A percentile compares a stretch with the other conserved stretches of the same genome.
These are phyloP conservation scores for Paraleonurus japonicus DNA, from an alignment of 257 asterid genomes.

Conservation along the genomic window DNA sequence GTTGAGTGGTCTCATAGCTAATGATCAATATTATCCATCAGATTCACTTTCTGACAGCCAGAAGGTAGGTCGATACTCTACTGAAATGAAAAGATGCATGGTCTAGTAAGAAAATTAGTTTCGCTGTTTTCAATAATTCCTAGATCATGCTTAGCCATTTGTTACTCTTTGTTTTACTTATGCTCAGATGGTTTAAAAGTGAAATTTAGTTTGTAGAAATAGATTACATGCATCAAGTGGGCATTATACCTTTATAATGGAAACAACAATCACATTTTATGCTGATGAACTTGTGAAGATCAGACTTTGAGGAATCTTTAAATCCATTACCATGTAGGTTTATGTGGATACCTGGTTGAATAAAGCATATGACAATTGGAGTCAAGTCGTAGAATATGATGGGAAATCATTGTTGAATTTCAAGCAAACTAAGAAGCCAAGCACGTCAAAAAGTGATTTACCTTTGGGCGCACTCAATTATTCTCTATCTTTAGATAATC, in stretches of 20 bases:
- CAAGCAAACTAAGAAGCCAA: conserved; percentile 58
- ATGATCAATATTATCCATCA: conserved; percentile 72
- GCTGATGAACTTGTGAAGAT: not conserved
- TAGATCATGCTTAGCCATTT: not conserved
- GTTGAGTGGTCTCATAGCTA: conserved; percentile 87
- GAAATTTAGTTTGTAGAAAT: not conserved
- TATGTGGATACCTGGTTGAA: conserved; percentile 85
- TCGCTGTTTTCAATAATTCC: not conserved
- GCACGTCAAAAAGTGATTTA: conserved; percentile 45
- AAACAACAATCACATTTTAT: not conserved
- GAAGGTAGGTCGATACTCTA: conserved; percentile 54
- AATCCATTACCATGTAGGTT: conserved; percentile 41
- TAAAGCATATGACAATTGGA: conserved; percentile 94
- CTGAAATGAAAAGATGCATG: conserved; percentile 15
- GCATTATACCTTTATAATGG: not conserved
- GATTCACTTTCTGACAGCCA: conserved; percentile 92
- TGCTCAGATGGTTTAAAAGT: not conserved
- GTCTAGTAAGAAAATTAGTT: not conserved
- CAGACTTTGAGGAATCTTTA: not conserved
- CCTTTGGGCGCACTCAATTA: conserved; percentile 54
- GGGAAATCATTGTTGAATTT: conserved; percentile 75
- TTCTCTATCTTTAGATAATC: conserved; percentile 58
- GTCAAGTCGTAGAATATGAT: conserved; percentile 88
- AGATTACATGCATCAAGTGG: not conserved
- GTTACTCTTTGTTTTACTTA: not conserved